Evolutionary conservation across 1,139 yeast species (phyloP).

Genomic region (Lodderomyces margitis): DNA sequence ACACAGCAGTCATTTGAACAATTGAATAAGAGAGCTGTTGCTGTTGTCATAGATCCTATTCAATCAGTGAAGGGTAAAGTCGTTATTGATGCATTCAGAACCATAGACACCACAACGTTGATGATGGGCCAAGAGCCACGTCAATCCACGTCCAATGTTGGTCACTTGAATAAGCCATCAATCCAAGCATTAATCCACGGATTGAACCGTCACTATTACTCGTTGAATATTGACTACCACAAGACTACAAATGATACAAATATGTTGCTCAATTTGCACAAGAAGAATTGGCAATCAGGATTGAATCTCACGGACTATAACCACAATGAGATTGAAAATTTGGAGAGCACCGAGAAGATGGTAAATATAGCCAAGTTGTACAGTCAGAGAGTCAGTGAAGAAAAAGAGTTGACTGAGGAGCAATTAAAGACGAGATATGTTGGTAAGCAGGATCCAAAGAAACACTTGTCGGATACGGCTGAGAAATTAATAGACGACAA

Average conservation of each 20-base stretch:
- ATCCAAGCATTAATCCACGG: conserved; percentile 98
- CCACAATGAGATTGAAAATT: conserved; percentile 72
- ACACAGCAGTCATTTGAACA: conserved; percentile 98
- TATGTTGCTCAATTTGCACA: conserved; percentile 92
- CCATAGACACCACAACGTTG: conserved; percentile 81
- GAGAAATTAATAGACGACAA: conserved; percentile 85
- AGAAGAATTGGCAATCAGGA: conserved; percentile 96
- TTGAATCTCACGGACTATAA: conserved; percentile 75
- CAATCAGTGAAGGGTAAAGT: conserved; percentile 99
- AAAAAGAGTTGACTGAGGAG: conserved; percentile 82
- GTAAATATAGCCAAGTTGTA: conserved; percentile 90
- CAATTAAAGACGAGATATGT: conserved; percentile 93
- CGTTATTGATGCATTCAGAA: conserved; percentile 96
- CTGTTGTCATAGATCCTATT: conserved; percentile 96
- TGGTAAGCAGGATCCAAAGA: conserved; percentile 98
- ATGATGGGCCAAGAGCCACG: conserved; percentile 99
- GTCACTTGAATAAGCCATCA: conserved; percentile 95
- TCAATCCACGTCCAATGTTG: conserved; percentile 94
- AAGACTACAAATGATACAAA: conserved; percentile 91
- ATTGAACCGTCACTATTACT: conserved; percentile 93
- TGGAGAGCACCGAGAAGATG: conserved; percentile 72
- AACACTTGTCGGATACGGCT: conserved; percentile 89
- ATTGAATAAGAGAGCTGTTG: conserved; percentile 90
- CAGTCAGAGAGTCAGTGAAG: conserved; percentile 89
- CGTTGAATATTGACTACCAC: conserved; percentile 90